Percentiles rank a stretch among this genome's conserved stretches.
Conservation (phyloP, 2,329 filamentous ascomycete species). For the Decorospora gaudefroyi region DNA sequence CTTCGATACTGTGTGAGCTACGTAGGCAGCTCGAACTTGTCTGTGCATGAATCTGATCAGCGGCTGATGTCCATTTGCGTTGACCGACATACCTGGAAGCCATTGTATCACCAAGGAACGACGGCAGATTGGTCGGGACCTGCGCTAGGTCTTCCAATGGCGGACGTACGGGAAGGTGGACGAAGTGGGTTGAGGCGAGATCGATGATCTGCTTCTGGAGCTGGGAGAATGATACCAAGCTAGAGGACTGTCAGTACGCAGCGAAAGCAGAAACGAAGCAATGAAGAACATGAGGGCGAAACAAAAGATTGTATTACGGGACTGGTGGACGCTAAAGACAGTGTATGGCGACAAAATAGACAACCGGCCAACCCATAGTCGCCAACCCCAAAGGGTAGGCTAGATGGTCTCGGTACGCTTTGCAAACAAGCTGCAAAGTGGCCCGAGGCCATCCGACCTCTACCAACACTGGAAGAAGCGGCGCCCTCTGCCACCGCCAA, state of each 20-base stretch:
- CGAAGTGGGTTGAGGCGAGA: slow-evolving; percentile 58
- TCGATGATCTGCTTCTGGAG: slow-evolving; percentile 58
- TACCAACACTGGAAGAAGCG: slow-evolving; percentile 2
- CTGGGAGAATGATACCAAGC: slow-evolving; percentile 58
- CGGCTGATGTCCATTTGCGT: not conserved
- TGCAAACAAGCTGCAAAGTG: slow-evolving; percentile 10
- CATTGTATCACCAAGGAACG: slow-evolving; percentile 58
- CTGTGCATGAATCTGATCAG: slow-evolving; percentile 26
- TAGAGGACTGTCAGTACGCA: slow-evolving; percentile 28
- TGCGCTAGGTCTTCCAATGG: slow-evolving; percentile 57
- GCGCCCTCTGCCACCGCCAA: slow-evolving; percentile 4
- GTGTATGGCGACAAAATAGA: slow-evolving; percentile 15
- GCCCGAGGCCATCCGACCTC: slow-evolving; percentile 4
- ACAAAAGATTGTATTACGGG: slow-evolving; percentile 12
- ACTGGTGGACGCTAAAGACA: slow-evolving; percentile 13
- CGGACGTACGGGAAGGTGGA: slow-evolving; percentile 57
- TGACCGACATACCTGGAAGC: slow-evolving; percentile 49
- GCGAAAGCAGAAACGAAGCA: not conserved
- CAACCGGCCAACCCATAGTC: slow-evolving; percentile 11
- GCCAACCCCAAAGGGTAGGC: slow-evolving; percentile 16
- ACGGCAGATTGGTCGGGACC: slow-evolving; percentile 58
- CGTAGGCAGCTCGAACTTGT: slow-evolving; percentile 59
- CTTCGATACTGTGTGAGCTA: slow-evolving; percentile 61
- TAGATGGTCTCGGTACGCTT: slow-evolving; percentile 15
- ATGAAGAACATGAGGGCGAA: not conserved